Base-by-base conservation (phyloP, 2,329 filamentous ascomycete genomes). In the Trichothecium roseum region DNA sequence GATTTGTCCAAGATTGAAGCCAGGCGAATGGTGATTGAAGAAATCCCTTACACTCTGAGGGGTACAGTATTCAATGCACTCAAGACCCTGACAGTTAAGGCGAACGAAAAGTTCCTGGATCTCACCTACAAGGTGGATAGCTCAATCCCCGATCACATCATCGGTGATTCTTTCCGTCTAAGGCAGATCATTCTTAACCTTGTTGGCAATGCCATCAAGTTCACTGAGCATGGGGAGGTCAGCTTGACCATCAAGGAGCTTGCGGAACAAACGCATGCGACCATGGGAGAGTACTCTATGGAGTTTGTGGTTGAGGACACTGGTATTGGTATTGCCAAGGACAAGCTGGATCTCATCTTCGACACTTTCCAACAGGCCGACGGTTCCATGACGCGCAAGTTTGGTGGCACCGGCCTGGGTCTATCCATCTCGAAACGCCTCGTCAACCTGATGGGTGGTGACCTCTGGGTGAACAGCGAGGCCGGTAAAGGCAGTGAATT, bases 301-400 rank as follows among this genome's bases (percentile, higher is more conserved):
- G 87, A 96, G 60, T 96, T 96, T 60, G 81, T 89, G 37, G 91
- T 98, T 24, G 84, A 84, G 15, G 91, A 96, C 56, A 96, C 91
- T 26, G 91, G 91, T 47, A 98, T 96, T 51, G 91, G 91, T 50
- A 96, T 96, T 49, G 85, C 89, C 50, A 76, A 83, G 44, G 88
- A 96, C 62, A 96, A 96, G 64, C 74, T 96, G 36, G 87, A 94
- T 54, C 69, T 96, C 45, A 96, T 98, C 54, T 96, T 98, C 60
- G 91, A 96, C 62, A 96, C 89, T 1, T 96, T 96, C 77, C 89
- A 95, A 59, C 91, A 96, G 64, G 91, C 91, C 15, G 91, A 96
- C 55, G 89, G 89, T 27, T 95, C 88, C 24, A 96, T 93, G 57
- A 96, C 89, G 2, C 77, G 88, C 48, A 91, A 93, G 55, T 96